Evolutionary conservation across 2,329 filamentous ascomycete genomes (phyloP).

Genomic region (Fusarium foetens): DNA sequence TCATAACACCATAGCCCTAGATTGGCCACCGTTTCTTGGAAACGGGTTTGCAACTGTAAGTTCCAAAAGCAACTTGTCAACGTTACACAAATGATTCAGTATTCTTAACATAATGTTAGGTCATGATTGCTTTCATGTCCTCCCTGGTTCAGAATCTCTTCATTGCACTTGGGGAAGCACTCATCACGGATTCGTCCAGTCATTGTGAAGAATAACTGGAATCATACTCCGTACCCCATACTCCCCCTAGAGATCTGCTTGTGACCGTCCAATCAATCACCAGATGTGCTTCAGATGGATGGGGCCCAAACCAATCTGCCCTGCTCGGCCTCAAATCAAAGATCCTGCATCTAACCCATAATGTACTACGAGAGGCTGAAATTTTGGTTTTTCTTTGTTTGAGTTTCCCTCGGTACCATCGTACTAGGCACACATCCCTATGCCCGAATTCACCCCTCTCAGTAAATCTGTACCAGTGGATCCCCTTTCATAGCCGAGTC

Average conservation of each 20-base stretch:
- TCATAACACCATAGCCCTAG: neutral
- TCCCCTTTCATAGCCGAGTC: slow-evolving; percentile 6
- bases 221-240: neutral
- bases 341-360: slow-evolving; percentile 18
- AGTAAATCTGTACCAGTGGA: neutral
- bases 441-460: neutral
- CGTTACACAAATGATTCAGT: neutral
- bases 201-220: neutral
- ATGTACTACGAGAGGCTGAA: slow-evolving; percentile 24
- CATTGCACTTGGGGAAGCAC: neutral
- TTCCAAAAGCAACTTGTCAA: neutral
- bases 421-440: slow-evolving; percentile 11
- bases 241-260: neutral
- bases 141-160: neutral
- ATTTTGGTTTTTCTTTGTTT: slow-evolving; percentile 12
- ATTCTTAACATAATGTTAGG: neutral
- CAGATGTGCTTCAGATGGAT: slow-evolving; percentile 3
- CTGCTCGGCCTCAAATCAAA: slow-evolving; percentile 11
- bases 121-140: neutral
- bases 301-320: slow-evolving; percentile 1
- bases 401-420: neutral
- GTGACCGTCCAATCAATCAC: neutral
- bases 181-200: slow-evolving; percentile 20
- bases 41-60: neutral
- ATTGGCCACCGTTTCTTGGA: neutral